These are phyloP conservation scores for Apiospora pterosperma DNA, from an alignment of 2,329 filamentous ascomycete genomes.

Conservation along the genomic window DNA sequence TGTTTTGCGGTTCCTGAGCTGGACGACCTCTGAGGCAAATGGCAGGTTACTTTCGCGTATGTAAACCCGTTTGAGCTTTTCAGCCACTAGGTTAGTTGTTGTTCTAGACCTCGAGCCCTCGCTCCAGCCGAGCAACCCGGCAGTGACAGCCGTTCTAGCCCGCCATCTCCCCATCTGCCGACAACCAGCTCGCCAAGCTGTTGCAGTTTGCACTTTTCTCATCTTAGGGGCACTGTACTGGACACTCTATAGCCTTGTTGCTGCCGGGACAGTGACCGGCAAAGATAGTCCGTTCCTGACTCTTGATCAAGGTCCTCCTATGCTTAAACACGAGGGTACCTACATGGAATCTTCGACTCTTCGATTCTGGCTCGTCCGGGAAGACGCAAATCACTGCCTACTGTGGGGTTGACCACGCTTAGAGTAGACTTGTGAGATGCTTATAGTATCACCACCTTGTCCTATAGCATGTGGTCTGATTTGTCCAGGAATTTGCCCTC, in stretches of 20 bases:
- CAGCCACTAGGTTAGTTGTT: too few relatives aligned
- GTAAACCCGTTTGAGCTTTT: neutral
- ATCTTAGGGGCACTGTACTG: neutral
- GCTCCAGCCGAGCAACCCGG: neutral
- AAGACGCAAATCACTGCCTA: neutral
- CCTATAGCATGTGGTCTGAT: neutral
- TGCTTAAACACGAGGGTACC: neutral
- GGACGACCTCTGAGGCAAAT: neutral
- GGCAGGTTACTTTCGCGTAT: too few relatives aligned
- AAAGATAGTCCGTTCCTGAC: neutral
- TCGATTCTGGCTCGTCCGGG: neutral
- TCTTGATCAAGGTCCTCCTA: neutral
- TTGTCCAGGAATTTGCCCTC: neutral
- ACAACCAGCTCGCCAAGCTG: neutral
- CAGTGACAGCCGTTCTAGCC: neutral
- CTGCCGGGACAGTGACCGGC: neutral
- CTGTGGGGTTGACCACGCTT: neutral
- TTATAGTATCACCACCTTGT: neutral
- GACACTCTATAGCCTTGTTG: neutral
- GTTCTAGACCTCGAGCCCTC: neutral
- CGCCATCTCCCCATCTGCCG: neutral
- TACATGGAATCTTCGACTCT: neutral
- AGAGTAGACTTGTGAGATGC: neutral
- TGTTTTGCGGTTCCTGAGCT: neutral
- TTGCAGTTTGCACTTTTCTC: neutral